Evolutionary conservation across 2,329 filamentous ascomycete genomes (phyloP).

Genomic region (Aspergillus sclerotialis): DNA sequence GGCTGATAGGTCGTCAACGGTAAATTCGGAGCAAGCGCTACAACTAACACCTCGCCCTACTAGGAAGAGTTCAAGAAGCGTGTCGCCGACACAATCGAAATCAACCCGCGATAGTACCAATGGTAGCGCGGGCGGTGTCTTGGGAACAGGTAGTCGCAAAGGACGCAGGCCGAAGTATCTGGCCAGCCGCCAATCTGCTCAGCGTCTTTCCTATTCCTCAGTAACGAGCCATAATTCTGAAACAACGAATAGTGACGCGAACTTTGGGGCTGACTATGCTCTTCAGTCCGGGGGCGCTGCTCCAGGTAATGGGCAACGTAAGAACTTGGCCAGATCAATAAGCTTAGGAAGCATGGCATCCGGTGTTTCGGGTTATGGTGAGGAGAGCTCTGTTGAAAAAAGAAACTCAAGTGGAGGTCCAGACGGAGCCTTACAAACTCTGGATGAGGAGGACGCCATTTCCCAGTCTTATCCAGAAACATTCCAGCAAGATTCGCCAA

Average conservation of each 20-base stretch:
- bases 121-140: conserved; percentile 14
- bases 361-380: conserved; percentile 53
- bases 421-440: conserved; percentile 46
- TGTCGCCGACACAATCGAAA: conserved; percentile 19
- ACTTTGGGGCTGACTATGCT: conserved; percentile 70
- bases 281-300: conserved; percentile 73
- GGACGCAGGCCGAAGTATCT: conserved; percentile 50
- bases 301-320: conserved; percentile 40
- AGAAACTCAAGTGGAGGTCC: conserved; percentile 32
- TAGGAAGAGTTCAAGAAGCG: conserved; percentile 18
- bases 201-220: conserved; percentile 54
- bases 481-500: conserved; percentile 26
- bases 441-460: conserved; percentile 53
- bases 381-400: conserved; percentile 39
- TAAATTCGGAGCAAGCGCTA: conserved; percentile 16
- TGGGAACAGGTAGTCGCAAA: conserved; percentile 19
- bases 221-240: conserved; percentile 51
- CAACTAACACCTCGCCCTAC: conserved; percentile 20
- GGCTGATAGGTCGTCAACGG: conserved; percentile 14
- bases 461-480: conserved; percentile 30
- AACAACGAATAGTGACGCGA: conserved; percentile 61
- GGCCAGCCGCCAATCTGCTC: conserved; percentile 48
- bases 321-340: conserved; percentile 62
- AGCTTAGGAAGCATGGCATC: conserved; percentile 89
- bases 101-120: conserved; percentile 19